Evolutionary conservation across 129 eudicot species (phyloP).

Genomic region (Rutidosis leptorrhynchoides): DNA sequence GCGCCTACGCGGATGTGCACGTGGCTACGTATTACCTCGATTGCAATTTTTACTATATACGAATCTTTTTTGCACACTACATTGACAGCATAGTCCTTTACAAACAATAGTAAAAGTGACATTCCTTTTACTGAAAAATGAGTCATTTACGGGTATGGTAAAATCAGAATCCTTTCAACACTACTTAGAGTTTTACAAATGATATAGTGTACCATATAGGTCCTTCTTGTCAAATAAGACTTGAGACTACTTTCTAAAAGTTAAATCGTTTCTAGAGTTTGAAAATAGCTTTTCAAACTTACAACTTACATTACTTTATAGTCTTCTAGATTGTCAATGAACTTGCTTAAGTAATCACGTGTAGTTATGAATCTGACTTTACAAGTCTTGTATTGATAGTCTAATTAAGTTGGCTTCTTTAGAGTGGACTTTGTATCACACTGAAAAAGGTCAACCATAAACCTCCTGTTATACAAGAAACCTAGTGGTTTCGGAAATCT

Average conservation of each 20-base stretch:
- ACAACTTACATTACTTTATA: neutral
- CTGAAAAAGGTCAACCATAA: neutral
- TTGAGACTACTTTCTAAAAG: neutral
- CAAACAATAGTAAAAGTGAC: no score
- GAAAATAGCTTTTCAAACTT: neutral
- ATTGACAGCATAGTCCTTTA: no score
- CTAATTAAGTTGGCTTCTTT: neutral
- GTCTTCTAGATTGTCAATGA: conserved; percentile 1
- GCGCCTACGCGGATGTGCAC: no score
- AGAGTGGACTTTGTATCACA: neutral
- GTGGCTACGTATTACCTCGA: no score
- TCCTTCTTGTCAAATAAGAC: neutral
- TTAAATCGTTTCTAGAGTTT: neutral
- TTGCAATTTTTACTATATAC: no score
- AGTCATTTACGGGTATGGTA: no score
- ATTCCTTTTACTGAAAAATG: no score
- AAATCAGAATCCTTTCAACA: no score
- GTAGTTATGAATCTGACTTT: neutral
- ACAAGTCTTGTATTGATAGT: neutral
- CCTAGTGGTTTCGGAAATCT: neutral
- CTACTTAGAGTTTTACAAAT: no score
- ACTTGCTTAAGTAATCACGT: neutral
- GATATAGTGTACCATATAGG: no score
- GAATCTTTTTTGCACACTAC: no score
- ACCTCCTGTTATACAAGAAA: neutral